Base-by-base conservation (phyloP, 2,329 filamentous ascomycete species). In the Graphilbum fragrans region DNA sequence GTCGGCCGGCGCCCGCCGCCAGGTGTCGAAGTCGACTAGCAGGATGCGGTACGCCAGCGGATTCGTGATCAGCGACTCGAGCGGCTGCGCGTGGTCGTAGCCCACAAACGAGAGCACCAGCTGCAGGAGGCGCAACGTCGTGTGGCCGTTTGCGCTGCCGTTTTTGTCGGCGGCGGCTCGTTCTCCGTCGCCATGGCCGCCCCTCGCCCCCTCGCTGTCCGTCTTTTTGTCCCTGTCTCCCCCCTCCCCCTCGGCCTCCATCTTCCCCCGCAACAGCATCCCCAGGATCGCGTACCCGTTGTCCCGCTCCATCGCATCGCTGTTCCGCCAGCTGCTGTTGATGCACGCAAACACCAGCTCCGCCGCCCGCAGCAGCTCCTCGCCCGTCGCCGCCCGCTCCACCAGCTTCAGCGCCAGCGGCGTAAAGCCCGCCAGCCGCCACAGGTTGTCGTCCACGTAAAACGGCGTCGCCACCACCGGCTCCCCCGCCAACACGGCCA, bases 271-370 rank as follows among this genome's bases (percentile, higher is more conserved):
- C 20, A 98, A 63, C 17, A 96, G 70, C 59, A 87, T 78, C 33
- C 83, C 83, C 39, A 98, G 64, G 29, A 96, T 84, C 21, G 85
- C 82, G 56, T 95, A 98, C 0, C 90, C 93, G 50, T 93, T 92
- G 45, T 94, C 87, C 52, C 85, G 80, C 59, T 98, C 92, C 83
- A 98, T 95, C 21, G 92, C 88, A 58, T 98, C 93, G 50, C 92
- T 96, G 50, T 96, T 96, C 48, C 92, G 77, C 92, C 93, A 98
- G 56, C 84, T 96, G 48, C 84, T 82, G 49, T 84, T 82, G 38
- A 95, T 83, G 45, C 85, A 86, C 49, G 84, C 77, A 47, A 95
- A 87, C 21, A 94, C 68, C 52, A 93, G 82, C 53, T 93, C 79
- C 3, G 93, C 78, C 1, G 88, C 80, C 41, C 84, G 74, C 10